phyloP scores from a whole-genome alignment of 148 eudicot genomes.

The Camellia lanceoleosa region DNA sequence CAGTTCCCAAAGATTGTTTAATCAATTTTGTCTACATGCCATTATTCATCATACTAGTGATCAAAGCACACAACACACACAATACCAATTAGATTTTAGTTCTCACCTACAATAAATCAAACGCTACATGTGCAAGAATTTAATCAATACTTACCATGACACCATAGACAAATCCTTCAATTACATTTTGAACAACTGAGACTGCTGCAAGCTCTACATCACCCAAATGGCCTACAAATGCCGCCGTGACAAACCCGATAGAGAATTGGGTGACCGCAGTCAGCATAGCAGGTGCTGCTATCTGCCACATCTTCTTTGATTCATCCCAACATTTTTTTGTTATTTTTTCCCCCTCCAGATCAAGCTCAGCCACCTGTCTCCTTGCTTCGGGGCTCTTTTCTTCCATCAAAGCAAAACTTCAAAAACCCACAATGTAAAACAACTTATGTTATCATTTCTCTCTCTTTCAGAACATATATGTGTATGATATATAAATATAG shows the following conservation, averaged over 20 bases:
- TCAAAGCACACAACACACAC: no score
- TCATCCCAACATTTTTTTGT: slow-evolving; percentile 15
- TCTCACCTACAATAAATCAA: no score
- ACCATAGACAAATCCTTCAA: slow-evolving; percentile 29
- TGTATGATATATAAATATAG: background rate
- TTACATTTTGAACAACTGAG: slow-evolving; percentile 24
- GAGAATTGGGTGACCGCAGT: slow-evolving; percentile 21
- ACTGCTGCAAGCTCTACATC: slow-evolving; percentile 28
- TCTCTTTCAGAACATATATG: background rate
- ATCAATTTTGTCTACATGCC: no score
- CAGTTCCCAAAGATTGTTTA: no score
- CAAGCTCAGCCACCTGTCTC: background rate
- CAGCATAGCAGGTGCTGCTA: slow-evolving; percentile 23
- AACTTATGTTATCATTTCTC: background rate
- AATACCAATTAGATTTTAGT: no score
- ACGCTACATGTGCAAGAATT: no score
- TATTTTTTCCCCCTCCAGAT: slow-evolving; percentile 13
- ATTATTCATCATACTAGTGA: no score
- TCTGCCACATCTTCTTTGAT: slow-evolving; percentile 23
- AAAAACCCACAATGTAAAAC: slow-evolving; percentile 11
- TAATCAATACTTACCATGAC: slow-evolving; percentile 19
- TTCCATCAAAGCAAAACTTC: slow-evolving; percentile 15
- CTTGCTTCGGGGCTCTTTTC: slow-evolving; percentile 17
- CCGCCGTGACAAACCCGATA: slow-evolving; percentile 16
- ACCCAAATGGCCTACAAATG: slow-evolving; percentile 29